Evolutionary conservation across 257 asterid genomes (phyloP).

Genomic region (Jacaranda copaia): DNA sequence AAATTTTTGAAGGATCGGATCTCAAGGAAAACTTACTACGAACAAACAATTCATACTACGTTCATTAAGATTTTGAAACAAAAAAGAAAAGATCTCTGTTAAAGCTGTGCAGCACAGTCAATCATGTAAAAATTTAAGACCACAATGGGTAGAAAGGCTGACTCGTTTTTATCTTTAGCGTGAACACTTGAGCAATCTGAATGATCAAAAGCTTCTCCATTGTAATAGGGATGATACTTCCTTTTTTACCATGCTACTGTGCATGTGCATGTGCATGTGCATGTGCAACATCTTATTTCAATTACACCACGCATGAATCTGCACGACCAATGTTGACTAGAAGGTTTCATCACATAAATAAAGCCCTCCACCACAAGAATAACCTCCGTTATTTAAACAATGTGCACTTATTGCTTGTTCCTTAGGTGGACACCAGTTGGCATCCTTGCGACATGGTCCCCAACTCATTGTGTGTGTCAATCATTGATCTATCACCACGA

Average conservation of each 20-base stretch:
- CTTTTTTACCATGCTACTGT: not conserved
- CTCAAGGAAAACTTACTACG: not conserved
- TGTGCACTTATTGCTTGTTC: constrained; percentile 1
- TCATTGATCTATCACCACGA: not conserved
- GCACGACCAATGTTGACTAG: not conserved
- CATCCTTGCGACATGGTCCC: not conserved
- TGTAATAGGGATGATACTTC: not conserved
- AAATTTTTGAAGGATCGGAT: constrained; percentile 3
- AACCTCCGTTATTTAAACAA: not conserved
- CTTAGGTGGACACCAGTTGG: not conserved
- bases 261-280: not conserved
- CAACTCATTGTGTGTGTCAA: not conserved
- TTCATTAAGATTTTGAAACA: not conserved
- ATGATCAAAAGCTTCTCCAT: not conserved
- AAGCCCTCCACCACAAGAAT: not conserved
- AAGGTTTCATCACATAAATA: not conserved
- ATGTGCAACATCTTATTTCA: constrained; percentile 1
- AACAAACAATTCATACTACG: not conserved
- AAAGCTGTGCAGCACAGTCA: not conserved
- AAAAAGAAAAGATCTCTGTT: constrained; percentile 1
- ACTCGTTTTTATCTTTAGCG: not conserved
- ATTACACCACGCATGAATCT: not conserved
- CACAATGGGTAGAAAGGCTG: not conserved
- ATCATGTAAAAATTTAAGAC: not conserved
- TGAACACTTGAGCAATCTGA: not conserved